Percentiles rank a stretch among this genome's conserved stretches.
These are phyloP conservation scores for Mucor sp. DNA, from an alignment of 371 early-diverging fungal species.

Conservation along the genomic window DNA sequence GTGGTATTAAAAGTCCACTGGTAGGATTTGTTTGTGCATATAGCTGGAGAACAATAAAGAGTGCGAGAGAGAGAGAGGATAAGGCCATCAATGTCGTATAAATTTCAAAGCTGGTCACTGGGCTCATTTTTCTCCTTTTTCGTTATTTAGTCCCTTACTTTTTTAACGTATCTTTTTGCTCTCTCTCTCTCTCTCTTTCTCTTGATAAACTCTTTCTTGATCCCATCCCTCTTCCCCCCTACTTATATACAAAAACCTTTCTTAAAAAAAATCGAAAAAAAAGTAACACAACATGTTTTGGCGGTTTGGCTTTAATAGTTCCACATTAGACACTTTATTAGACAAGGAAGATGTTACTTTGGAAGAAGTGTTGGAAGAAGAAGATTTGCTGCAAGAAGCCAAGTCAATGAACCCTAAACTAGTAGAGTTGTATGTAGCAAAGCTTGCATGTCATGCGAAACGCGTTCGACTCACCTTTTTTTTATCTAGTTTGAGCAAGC, in stretches of 20 bases:
- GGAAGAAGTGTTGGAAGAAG: constrained; percentile 78
- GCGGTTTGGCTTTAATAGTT: constrained; percentile 82
- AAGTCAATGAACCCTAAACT: constrained; percentile 79
- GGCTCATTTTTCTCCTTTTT: background rate
- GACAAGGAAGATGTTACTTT: constrained; percentile 74
- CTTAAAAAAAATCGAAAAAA: background rate
- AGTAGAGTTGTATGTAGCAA: constrained; percentile 67
- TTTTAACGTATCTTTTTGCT: background rate
- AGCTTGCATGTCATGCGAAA: background rate
- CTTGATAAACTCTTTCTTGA: background rate
- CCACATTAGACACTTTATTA: constrained; percentile 74
- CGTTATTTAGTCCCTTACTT: background rate
- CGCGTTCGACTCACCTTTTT: background rate
- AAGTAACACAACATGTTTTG: constrained; percentile 58
- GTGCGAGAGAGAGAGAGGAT: too few relatives aligned
- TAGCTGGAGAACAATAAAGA: background rate
- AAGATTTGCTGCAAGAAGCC: constrained; percentile 83
- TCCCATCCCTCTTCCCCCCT: background rate
- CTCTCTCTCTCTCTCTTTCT: background rate
- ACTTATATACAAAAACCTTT: background rate
- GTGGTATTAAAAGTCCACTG: background rate
- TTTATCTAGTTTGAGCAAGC: constrained; percentile 59
- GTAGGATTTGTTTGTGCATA: background rate
- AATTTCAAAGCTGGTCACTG: background rate
- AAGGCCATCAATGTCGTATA: background rate